Base-by-base conservation (phyloP, 192 early-diverging fungal species). In the Podochytrium sp. region DNA sequence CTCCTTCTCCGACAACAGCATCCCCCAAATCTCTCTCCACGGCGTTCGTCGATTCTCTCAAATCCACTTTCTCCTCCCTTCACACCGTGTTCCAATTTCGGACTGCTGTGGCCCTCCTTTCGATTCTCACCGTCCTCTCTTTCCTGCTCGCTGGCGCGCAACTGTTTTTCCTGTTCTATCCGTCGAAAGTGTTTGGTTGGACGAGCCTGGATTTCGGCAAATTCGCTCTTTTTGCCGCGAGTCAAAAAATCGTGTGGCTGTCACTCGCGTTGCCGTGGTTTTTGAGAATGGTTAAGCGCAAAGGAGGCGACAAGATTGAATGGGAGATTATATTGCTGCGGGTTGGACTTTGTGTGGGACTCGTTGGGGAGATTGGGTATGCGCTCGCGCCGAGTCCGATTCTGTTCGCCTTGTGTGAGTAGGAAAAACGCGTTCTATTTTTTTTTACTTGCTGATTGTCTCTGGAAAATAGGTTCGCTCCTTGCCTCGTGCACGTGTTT, bases 161-260 rank as follows among this genome's bases (percentile, higher is more conserved):
- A 69, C 50, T 69, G 4, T 69, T 69, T 55, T 69, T 69, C 23
- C 27, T 69, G 7, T 69, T 52, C 23, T 69, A 69, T 30, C 30
- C 66, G 10, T 16, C 16, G 18, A 69, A 69, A 33, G 0, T 55
- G 51, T 69, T 51, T 35, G 66, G 66, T n/a, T 69, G 66, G 66
- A 40, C 32, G 4, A 23, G 29, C 4, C 34, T 69, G 10, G 66
- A 69, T 41, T 69, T 56, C 30, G 66, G 66, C 32, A 32, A 69
- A 50, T 69, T 55, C 34, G 49, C 66, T 52, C 25, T 69, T 30
- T 18, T 69, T 37, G 29, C 66, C 16, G 40, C 29, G 10, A 35
- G 25, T 18, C 66, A 55, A 40, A 55, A 69, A 23, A 55, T 55
- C n/a, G 5, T 41, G 6, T 69, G 66, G 66, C 66, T 69, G 18